Percentiles rank a stretch among this genome's conserved stretches.
Evolutionary conservation across 2,329 filamentous ascomycete genomes (phyloP).

Genomic region (Epichloe sibirici): DNA sequence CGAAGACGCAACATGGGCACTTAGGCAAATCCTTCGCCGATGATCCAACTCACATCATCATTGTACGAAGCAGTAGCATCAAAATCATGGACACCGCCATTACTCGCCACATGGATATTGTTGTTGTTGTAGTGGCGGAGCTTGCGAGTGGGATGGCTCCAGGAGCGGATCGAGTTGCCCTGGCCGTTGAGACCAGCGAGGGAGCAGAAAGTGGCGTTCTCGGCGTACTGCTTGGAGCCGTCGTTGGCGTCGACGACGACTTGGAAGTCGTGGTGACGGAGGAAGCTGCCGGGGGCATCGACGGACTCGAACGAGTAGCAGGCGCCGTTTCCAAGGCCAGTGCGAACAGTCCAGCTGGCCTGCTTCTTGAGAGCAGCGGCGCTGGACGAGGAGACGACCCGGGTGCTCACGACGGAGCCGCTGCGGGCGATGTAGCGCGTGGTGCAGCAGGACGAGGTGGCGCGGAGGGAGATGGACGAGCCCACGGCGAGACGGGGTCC

Average conservation of each 20-base stretch:
- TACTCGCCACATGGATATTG: not conserved
- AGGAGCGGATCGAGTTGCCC: conserved; percentile 41
- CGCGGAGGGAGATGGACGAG: conserved; percentile 39
- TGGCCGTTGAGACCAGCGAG: conserved; percentile 36
- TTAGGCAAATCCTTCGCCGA: not conserved
- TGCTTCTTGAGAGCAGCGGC: conserved; percentile 34
- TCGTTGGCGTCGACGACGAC: conserved; percentile 39
- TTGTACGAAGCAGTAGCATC: not conserved
- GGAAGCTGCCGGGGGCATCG: conserved; percentile 44
- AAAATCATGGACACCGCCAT: not conserved
- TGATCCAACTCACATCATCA: not conserved
- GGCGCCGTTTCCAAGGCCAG: conserved; percentile 41
- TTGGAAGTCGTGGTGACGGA: conserved; percentile 42
- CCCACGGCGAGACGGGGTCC: conserved; percentile 35
- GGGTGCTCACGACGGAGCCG: conserved; percentile 37
- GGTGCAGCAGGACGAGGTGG: conserved; percentile 40
- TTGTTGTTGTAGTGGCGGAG: conserved; percentile 37
- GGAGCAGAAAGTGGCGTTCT: conserved; percentile 53
- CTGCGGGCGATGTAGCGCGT: conserved; percentile 43
- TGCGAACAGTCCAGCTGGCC: conserved; percentile 40
- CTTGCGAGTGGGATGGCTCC: conserved; percentile 48
- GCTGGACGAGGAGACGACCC: conserved; percentile 40
- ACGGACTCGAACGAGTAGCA: conserved; percentile 51
- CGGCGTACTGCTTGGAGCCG: conserved; percentile 40
- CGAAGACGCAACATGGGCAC: too few species aligned